phyloP scores from a whole-genome alignment of 2,329 filamentous ascomycete species.

The Plenodomus tracheiphilus region DNA sequence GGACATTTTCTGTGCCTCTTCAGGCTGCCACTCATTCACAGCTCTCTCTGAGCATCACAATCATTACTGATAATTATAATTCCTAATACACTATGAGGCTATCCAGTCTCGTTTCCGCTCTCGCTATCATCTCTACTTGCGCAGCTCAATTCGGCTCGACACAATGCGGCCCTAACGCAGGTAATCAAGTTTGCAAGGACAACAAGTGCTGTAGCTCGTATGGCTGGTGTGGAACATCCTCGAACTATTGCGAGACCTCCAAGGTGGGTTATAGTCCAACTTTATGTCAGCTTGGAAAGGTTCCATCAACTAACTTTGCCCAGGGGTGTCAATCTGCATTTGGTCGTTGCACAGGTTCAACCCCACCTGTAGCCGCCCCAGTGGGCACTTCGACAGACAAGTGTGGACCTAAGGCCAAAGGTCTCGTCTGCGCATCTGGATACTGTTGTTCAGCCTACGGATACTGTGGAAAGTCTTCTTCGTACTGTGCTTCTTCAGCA shows the following conservation, averaged over 20 bases:
- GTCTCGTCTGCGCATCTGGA: constrained; percentile 46
- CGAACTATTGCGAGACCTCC: not conserved
- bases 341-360: constrained; percentile 17
- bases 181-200: not conserved
- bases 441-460: constrained; percentile 49
- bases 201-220: constrained; percentile 46
- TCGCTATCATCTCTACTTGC: not conserved
- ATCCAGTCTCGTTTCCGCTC: constrained; percentile 1
- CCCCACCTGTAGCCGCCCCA: not conserved
- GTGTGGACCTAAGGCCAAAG: constrained; percentile 1
- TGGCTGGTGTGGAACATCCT: constrained; percentile 25
- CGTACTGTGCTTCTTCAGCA: constrained; percentile 19
- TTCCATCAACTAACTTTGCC: not conserved
- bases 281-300: not conserved
- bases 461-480: constrained; percentile 38
- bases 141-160: not conserved
- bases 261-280: too few relatives aligned
- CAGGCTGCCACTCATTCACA: not conserved
- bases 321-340: constrained; percentile 29
- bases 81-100: not conserved
- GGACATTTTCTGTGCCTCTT: too few relatives aligned
- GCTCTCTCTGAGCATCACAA: not conserved
- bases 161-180: constrained; percentile 1
- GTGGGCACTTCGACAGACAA: constrained; percentile 1
- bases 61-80: not conserved